Evolutionary conservation across 148 eudicot genomes (phyloP).

Genomic region (Rhododendron henanense): DNA sequence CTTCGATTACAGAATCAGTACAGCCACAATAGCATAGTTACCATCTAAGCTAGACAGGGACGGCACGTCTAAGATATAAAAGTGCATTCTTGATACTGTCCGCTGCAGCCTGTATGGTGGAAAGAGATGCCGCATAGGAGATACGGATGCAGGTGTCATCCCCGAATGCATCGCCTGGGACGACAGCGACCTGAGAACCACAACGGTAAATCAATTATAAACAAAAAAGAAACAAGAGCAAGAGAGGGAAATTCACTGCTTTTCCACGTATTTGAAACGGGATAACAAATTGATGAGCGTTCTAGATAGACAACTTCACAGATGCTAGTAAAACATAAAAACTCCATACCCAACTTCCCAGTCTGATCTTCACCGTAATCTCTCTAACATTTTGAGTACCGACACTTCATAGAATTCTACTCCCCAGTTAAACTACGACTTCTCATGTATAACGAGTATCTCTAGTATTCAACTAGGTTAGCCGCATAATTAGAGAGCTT

Average conservation of each 20-base stretch:
- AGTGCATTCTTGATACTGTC: constrained; percentile 67
- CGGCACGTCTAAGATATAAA: constrained; percentile 36
- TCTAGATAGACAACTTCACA: not conserved
- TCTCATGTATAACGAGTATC: not conserved
- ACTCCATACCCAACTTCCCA: not conserved
- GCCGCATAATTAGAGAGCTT: not conserved
- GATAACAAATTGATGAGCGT: not conserved
- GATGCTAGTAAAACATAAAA: not conserved
- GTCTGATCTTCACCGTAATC: not conserved
- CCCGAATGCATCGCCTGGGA: constrained; percentile 91
- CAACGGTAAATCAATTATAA: not conserved
- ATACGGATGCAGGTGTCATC: constrained; percentile 86
- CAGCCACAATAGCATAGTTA: not conserved
- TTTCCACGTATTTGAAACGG: not conserved
- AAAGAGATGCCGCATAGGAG: constrained; percentile 80
- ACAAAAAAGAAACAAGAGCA: not conserved
- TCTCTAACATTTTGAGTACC: not conserved
- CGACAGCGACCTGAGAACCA: constrained; percentile 72
- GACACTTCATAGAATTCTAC: not conserved
- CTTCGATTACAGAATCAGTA: not conserved
- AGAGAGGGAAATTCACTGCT: not conserved
- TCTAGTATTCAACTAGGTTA: not conserved
- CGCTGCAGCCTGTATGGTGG: constrained; percentile 58
- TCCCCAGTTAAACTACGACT: not conserved
- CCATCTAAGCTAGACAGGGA: constrained; percentile 25